phyloP scores from a whole-genome alignment of 2,329 filamentous ascomycete species.

The Clarireedia homoeocarpa region DNA sequence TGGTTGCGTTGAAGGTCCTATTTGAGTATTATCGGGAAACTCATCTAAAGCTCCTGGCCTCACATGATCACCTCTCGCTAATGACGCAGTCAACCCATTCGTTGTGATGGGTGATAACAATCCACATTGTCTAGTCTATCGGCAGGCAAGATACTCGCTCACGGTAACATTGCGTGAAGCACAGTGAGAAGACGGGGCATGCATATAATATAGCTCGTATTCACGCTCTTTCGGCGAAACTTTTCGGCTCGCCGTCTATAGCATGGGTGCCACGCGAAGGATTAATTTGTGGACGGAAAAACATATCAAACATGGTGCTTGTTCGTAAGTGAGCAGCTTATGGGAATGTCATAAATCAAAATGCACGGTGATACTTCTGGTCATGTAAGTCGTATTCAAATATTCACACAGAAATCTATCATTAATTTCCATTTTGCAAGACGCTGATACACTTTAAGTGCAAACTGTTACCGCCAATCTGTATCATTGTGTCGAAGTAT shows the following conservation, averaged over 20 bases:
- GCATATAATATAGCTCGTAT: background rate
- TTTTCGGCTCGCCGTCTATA: background rate
- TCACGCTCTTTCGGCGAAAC: background rate
- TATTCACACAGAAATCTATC: conserved; percentile 1
- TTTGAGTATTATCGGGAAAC: background rate
- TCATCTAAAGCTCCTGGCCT: background rate
- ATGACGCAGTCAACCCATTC: background rate
- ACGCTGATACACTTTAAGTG: conserved; percentile 6
- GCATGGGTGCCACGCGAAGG: background rate
- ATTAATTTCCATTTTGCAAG: background rate
- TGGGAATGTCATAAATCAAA: background rate
- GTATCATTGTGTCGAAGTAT: background rate
- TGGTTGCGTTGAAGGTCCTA: background rate
- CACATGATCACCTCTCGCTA: background rate
- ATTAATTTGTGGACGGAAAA: conserved; percentile 3
- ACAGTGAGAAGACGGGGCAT: background rate
- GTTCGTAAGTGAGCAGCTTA: background rate
- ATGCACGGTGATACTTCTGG: background rate
- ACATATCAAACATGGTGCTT: background rate
- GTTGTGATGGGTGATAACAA: background rate
- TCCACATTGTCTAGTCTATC: background rate
- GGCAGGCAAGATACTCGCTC: background rate
- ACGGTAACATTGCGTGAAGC: conserved; percentile 2
- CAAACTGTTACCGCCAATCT: conserved; percentile 8
- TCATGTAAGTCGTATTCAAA: background rate